Percentiles rank a stretch among this genome's conserved stretches.
Conservation (phyloP, 441 rosid genomes). For the Rhodomyrtus psidioides region DNA sequence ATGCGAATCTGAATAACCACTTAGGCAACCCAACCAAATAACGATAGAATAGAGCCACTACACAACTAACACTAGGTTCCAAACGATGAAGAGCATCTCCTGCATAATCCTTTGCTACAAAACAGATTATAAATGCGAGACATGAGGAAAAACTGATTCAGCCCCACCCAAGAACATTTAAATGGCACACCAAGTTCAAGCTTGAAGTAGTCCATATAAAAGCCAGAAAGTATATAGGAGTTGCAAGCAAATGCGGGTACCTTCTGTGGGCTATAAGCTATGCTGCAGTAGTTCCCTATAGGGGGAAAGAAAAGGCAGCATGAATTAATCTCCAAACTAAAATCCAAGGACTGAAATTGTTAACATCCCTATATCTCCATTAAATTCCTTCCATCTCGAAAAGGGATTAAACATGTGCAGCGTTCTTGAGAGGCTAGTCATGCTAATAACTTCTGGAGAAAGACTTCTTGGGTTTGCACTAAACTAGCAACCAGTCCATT, state of each 20-base stretch:
- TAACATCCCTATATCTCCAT: no score
- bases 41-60: background rate
- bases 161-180: background rate
- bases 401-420: no score
- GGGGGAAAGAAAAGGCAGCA: background rate
- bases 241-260: background rate
- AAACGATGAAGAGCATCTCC: background rate
- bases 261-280: background rate
- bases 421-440: no score
- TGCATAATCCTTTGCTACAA: background rate
- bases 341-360: no score
- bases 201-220: background rate
- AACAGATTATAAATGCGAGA: no score
- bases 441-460: no score
- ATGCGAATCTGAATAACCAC: background rate
- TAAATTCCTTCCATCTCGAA: no score
- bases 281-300: background rate
- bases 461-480: no score
- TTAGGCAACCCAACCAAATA: background rate
- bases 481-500: no score
- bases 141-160: background rate
- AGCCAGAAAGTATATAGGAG: background rate
- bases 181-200: no score
- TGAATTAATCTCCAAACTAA: no score
- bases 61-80: background rate